phyloP scores from a whole-genome alignment of 2,329 filamentous ascomycete species.

The Zalaria obscura region DNA sequence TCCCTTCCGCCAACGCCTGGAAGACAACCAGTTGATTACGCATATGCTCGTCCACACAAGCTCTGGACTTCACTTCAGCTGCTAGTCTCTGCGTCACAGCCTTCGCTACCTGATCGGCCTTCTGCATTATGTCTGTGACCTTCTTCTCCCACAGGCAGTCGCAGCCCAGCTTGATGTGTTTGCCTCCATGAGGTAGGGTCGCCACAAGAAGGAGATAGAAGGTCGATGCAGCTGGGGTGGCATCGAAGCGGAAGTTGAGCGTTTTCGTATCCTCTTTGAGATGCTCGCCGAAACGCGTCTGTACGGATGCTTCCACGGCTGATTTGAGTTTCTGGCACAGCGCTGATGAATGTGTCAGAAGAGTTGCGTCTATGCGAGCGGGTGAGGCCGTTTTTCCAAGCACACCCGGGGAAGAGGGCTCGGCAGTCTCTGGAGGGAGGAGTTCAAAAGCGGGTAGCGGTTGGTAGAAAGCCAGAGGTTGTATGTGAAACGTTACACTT shows the following conservation, averaged over 20 bases:
- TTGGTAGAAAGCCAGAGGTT: conserved; percentile 18
- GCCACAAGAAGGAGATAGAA: conserved; percentile 44
- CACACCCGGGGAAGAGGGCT: neutral
- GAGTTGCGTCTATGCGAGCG: conserved; percentile 18
- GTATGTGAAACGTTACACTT: conserved; percentile 33
- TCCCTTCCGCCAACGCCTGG: conserved; percentile 37
- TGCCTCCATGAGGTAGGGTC: conserved; percentile 23
- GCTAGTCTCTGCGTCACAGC: conserved; percentile 30
- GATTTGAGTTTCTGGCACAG: neutral
- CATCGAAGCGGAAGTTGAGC: conserved; percentile 7
- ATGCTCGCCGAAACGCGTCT: conserved; percentile 6
- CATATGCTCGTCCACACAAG: conserved; percentile 40
- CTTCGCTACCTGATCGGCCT: conserved; percentile 22
- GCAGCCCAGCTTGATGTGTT: conserved; percentile 33
- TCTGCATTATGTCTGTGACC: conserved; percentile 8
- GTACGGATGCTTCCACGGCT: conserved; percentile 3
- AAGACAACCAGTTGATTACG: conserved; percentile 47
- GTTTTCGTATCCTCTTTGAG: neutral
- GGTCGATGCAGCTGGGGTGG: conserved; percentile 10
- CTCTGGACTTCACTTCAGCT: conserved; percentile 29
- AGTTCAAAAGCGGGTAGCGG: conserved; percentile 23
- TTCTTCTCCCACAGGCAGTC: conserved; percentile 35
- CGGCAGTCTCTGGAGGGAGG: conserved; percentile 10
- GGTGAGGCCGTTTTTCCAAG: conserved; percentile 6
- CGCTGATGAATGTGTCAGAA: conserved; percentile 18